Evolutionary conservation across 768 basidiomycete genomes (phyloP), one percentile per base, ranked within the genome.

Genomic region (Amanita pallidorosea): DNA sequence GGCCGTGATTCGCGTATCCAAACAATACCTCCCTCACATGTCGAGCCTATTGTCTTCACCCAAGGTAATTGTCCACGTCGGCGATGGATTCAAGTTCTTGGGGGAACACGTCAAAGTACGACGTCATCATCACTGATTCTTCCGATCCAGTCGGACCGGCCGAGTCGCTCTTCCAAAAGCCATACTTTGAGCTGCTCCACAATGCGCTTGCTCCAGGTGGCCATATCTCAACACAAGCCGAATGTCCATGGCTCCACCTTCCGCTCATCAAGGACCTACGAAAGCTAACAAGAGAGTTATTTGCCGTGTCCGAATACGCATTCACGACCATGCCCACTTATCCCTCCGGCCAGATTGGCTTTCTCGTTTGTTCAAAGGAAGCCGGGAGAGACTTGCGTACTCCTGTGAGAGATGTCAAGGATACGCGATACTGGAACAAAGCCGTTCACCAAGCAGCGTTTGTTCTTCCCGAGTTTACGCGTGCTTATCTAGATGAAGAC

Each of bases 111-210:
- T 72, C 80, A 45, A 81, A 81, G 46, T 96, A 95, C 80, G 95
- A 99, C 63, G 90, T 88, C 54, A 98, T 99, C 72, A 88, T 99
- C 70, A 99, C 95, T 55, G 95, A 99, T 67, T 97, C 94, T 17
- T 96, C 93, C 18, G 95, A 98, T 67, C 95, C 95, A 35, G 91
- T 97, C 50, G 95, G 95, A 38, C 95, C 95, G 38, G 95, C 95
- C 41, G 85, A 82, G 41, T 79, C 87, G 20, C 85, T 98, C 56
- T 98, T 99, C 78, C 80, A 98, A 69, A 88, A 93, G 65, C 88
- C 93, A 2, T 99, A 96, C 79, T 99, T 97, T 75, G 78, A 90
- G 65, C 82, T 98, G 33, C 77, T 99, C 52, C 81, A 92, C 64
- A 85, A 93, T 59, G 89, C 94, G 0, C 79, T 99, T 54, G 72